These are phyloP conservation scores for Niveomyces coronatus DNA, from an alignment of 2,329 filamentous ascomycete genomes.

Conservation along the genomic window DNA sequence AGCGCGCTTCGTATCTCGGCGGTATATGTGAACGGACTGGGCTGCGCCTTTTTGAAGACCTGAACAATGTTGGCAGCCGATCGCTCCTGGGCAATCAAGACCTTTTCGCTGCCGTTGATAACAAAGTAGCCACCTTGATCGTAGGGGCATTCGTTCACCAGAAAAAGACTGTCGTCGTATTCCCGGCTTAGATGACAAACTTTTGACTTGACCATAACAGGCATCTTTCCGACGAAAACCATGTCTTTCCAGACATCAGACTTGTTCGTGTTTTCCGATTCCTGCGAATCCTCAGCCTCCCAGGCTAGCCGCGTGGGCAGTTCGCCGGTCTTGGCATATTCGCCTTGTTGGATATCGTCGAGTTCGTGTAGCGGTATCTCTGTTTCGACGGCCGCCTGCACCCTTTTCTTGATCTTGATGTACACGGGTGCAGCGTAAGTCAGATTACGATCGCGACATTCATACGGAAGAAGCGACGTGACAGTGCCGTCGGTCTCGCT, in stretches of 20 bases:
- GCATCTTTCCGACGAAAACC: slow-evolving; percentile 90
- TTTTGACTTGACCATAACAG: slow-evolving; percentile 96
- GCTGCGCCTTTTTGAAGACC: slow-evolving; percentile 93
- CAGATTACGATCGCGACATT: slow-evolving; percentile 88
- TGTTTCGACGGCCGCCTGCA: slow-evolving; percentile 72
- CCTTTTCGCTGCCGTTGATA: slow-evolving; percentile 98
- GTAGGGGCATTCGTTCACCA: slow-evolving; percentile 93
- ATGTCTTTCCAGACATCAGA: slow-evolving; percentile 52
- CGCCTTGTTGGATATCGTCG: slow-evolving; percentile 51
- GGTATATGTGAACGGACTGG: slow-evolving; percentile 85
- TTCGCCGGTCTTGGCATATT: slow-evolving; percentile 44
- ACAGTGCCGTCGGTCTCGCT: slow-evolving; percentile 89
- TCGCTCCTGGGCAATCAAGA: slow-evolving; percentile 93
- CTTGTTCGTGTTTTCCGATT: slow-evolving; percentile 41
- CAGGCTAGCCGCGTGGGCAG: slow-evolving; percentile 48
- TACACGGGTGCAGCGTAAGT: slow-evolving; percentile 92
- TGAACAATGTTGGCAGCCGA: slow-evolving; percentile 98
- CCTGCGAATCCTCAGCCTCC: slow-evolving; percentile 47
- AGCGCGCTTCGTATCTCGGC: slow-evolving; percentile 94
- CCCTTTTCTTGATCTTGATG: slow-evolving; percentile 75
- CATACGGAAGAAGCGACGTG: slow-evolving; percentile 79
- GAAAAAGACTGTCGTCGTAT: slow-evolving; percentile 75
- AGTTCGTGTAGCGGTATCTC: slow-evolving; percentile 56
- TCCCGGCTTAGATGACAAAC: slow-evolving; percentile 84
- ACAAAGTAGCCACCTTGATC: slow-evolving; percentile 98